These are phyloP conservation scores for Trichophyton verrucosum DNA, from an alignment of 2,329 filamentous ascomycete species.

Conservation along the genomic window DNA sequence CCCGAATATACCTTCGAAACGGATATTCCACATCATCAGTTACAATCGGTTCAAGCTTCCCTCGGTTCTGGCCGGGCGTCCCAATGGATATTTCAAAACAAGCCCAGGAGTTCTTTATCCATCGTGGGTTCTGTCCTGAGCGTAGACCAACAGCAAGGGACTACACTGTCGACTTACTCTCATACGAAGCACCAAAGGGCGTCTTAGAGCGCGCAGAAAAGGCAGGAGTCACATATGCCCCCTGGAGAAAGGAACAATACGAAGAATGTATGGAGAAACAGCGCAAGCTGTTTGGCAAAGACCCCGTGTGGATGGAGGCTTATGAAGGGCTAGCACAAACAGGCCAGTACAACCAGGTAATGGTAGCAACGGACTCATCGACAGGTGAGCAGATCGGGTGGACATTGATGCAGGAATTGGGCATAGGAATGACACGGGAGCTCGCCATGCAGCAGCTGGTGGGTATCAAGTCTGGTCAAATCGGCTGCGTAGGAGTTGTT, in stretches of 20 bases:
- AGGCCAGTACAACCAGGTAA: constrained; percentile 29
- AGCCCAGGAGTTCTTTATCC: constrained; percentile 30
- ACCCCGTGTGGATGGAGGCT: constrained; percentile 32
- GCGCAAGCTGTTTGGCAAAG: constrained; percentile 10
- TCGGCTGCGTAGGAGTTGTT: constrained; percentile 36
- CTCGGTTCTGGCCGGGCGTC: constrained; percentile 37
- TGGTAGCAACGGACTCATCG: constrained; percentile 30
- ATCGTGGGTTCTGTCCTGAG: constrained; percentile 28
- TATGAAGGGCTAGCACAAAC: constrained; percentile 27
- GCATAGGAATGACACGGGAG: constrained; percentile 21
- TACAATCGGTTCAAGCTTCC: constrained; percentile 25
- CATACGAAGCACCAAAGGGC: constrained; percentile 24
- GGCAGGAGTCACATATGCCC: constrained; percentile 9
- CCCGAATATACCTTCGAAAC: constrained; percentile 7
- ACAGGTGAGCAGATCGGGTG: constrained; percentile 32
- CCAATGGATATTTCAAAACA: constrained; percentile 27
- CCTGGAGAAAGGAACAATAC: constrained; percentile 11
- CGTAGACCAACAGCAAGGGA: constrained; percentile 24
- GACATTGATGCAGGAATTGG: constrained; percentile 34
- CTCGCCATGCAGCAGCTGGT: constrained; percentile 34
- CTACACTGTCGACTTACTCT: constrained; percentile 29
- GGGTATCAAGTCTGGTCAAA: constrained; percentile 32
- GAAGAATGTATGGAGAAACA: constrained; percentile 12
- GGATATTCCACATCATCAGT: constrained; percentile 10
- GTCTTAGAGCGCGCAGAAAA: constrained; percentile 24